Conservation (phyloP, 208 protist genomes). For the Trypanosoma melophagium region DNA sequence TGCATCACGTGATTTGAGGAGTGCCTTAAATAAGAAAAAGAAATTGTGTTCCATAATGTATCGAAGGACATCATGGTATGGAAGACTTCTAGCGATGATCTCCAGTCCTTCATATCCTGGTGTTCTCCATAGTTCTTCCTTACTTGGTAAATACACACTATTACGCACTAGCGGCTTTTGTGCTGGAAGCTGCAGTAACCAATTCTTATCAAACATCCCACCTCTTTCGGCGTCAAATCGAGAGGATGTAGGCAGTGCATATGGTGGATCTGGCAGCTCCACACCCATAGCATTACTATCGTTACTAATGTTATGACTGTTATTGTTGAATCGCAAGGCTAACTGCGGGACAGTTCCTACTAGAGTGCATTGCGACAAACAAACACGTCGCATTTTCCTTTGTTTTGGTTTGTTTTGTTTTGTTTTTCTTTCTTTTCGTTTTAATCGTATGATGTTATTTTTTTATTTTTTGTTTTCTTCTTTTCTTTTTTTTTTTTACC, state of each 20-base stretch:
- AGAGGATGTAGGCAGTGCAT: conserved; percentile 30
- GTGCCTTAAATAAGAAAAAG: conserved; percentile 57
- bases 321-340: not conserved
- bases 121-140: conserved; percentile 61
- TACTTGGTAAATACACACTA: conserved; percentile 48
- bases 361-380: conserved; percentile 5
- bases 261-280: conserved; percentile 47
- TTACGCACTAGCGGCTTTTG: conserved; percentile 23
- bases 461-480: no score
- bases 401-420: no score
- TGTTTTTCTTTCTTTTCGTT: no score
- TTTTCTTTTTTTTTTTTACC: no score
- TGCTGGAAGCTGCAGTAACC: conserved; percentile 37
- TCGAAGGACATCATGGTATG: conserved; percentile 68
- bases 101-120: conserved; percentile 68
- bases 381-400: conserved; percentile 7
- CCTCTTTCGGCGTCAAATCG: conserved; percentile 54
- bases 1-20: conserved; percentile 56
- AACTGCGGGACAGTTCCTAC: not conserved
- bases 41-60: conserved; percentile 78
- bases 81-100: conserved; percentile 38
- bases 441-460: no score
- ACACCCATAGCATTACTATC: conserved; percentile 9
- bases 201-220: conserved; percentile 51
- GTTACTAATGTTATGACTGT: conserved; percentile 15